Conservation (phyloP, 2,329 filamentous ascomycete species). For the Fusarium mexicanum region DNA sequence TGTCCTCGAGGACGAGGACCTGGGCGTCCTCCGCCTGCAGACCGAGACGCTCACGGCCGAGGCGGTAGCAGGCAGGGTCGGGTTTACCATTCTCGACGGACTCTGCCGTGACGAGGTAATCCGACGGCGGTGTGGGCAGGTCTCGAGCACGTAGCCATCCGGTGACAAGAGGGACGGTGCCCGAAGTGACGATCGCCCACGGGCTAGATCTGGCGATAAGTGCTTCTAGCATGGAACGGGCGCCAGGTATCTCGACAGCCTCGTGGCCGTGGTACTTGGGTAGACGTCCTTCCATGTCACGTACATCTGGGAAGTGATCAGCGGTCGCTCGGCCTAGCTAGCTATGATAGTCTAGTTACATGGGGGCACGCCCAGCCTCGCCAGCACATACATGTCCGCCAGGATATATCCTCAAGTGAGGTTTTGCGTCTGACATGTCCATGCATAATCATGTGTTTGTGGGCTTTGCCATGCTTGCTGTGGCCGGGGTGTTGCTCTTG, state of each 20-base stretch:
- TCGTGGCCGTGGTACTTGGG: conserved; percentile 80
- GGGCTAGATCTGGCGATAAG: conserved; percentile 71
- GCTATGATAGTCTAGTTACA: background rate
- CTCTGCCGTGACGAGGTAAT: conserved; percentile 77
- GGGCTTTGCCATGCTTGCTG: background rate
- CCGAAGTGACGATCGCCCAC: conserved; percentile 90
- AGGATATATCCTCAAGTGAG: conserved; percentile 4
- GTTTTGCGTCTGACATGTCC: background rate
- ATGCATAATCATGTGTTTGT: background rate
- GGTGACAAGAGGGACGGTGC: conserved; percentile 71
- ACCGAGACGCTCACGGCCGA: conserved; percentile 71
- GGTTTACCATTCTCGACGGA: conserved; percentile 81
- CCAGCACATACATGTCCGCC: background rate
- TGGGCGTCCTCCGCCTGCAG: conserved; percentile 58
- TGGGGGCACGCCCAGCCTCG: background rate
- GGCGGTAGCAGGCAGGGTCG: conserved; percentile 76
- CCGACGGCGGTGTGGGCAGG: conserved; percentile 66
- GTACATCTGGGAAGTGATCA: conserved; percentile 69
- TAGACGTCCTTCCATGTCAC: conserved; percentile 78
- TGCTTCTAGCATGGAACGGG: conserved; percentile 72
- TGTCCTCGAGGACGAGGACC: conserved; percentile 87
- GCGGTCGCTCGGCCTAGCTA: conserved; percentile 10
- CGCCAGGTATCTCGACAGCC: conserved; percentile 87
- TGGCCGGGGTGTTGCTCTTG: background rate
- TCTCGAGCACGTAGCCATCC: conserved; percentile 77